phyloP scores from a whole-genome alignment of 1,139 yeast genomes.

The Debaryomyces coudertii region DNA sequence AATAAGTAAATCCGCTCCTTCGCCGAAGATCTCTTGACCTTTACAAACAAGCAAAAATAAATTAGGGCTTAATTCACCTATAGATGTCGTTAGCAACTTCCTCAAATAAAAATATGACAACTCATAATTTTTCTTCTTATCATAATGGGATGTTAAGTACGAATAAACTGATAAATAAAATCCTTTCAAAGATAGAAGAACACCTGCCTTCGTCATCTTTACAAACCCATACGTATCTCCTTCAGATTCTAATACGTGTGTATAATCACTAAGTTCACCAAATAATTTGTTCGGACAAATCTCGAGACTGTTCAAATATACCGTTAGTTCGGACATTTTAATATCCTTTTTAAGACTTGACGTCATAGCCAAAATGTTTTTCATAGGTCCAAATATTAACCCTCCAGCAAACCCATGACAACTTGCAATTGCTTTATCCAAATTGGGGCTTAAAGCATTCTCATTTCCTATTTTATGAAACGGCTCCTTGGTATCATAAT shows the following conservation, averaged over 20 bases:
- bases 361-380: slow-evolving; percentile 8
- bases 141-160: slow-evolving; percentile 38
- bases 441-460: slow-evolving; percentile 14
- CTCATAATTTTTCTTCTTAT: slow-evolving; percentile 23
- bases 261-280: slow-evolving; percentile 13
- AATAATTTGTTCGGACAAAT: slow-evolving; percentile 14
- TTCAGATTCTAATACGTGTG: slow-evolving; percentile 13
- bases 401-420: slow-evolving; percentile 18
- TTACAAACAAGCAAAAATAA: slow-evolving; percentile 13
- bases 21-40: slow-evolving; percentile 24
- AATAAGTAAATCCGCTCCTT: slow-evolving; percentile 28
- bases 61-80: slow-evolving; percentile 31
- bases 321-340: slow-evolving; percentile 20
- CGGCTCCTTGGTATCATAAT: slow-evolving; percentile 16
- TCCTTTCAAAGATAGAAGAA: slow-evolving; percentile 22
- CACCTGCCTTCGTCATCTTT: slow-evolving; percentile 15
- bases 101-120: slow-evolving; percentile 33
- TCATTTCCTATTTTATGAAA: slow-evolving; percentile 3
- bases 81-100: slow-evolving; percentile 27
- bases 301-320: slow-evolving; percentile 22
- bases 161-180: slow-evolving; percentile 36
- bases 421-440: slow-evolving; percentile 20
- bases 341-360: slow-evolving; percentile 19
- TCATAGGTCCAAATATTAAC: slow-evolving; percentile 14
- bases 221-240: slow-evolving; percentile 16